Base-by-base conservation (phyloP, 164 flowering plant species). In the Nymphaea colorata region DNA sequence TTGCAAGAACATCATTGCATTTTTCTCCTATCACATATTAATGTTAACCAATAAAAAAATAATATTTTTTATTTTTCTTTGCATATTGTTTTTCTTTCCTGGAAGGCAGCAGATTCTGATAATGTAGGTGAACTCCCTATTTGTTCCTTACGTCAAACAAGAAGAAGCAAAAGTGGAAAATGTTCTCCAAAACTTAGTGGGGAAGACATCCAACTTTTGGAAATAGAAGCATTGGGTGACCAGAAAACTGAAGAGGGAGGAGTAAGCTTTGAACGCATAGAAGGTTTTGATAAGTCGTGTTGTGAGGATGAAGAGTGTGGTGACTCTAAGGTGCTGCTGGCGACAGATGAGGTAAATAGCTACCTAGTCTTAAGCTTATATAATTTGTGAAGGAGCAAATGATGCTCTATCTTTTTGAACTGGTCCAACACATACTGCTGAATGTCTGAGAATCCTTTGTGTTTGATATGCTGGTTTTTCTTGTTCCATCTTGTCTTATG, bases 101-200 rank as follows among this genome's bases (percentile, higher is more conserved):
- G 57, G 61, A 41, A 69, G 18, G 72, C 77, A 59, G 78, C 73
- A 62, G 83, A 74, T 45, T 66, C 78, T 61, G 84, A 75, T 70
- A 66, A 66, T 44, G 51, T 82, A 47, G 82, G 77, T 75, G 77
- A 67, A 65, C 81, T 83, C 70, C 79, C 87, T 76, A 80, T 83
- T 44, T 81, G 76, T 77, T 81, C 85, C 14, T 82, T 84, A 14
- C 82, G 86, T 10, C 86, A 86, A 55, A 79, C 83, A 51, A 79
- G 89, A 77, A 80, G 82, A 82, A 78, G 82, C 36, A 82, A 79
- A 71, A 79, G 83, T 69, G 82, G 73, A 65, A 65, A 51, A 51
- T 51, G 8, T 10, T 51, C 14, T 51, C 12, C 57, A 51, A 51
- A 4, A 51, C 12, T 8, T 51, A 51, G 57, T 51, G 14, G 14